Conservation (phyloP, 352 stramenopile species). For the Thalassiosira hispida region DNA sequence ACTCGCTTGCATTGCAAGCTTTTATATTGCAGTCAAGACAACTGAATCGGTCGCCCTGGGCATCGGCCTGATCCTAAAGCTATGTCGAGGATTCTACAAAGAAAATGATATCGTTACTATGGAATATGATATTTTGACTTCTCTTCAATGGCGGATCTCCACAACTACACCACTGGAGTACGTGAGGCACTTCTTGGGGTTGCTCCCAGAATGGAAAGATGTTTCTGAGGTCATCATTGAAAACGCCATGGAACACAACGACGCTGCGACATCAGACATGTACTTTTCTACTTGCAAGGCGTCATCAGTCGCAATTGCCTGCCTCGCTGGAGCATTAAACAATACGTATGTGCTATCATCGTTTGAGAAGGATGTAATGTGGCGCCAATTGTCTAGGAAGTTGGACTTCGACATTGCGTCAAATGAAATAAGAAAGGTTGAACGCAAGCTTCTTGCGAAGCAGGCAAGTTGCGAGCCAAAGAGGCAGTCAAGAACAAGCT, state of each 20-base stretch:
- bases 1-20: constrained; percentile 43
- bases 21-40: constrained; percentile 78
- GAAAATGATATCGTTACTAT: constrained; percentile 58
- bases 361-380: constrained; percentile 15
- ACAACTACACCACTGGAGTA: constrained; percentile 67
- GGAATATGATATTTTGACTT: constrained; percentile 64
- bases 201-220: constrained; percentile 38
- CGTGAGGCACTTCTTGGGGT: constrained; percentile 48
- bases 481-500: background rate
- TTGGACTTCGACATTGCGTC: constrained; percentile 30
- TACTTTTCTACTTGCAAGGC: constrained; percentile 31
- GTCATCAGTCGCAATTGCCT: constrained; percentile 39
- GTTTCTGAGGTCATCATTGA: constrained; percentile 20
- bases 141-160: constrained; percentile 73
- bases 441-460: constrained; percentile 20
- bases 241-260: constrained; percentile 30
- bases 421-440: constrained; percentile 33
- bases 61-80: constrained; percentile 57
- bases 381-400: constrained; percentile 13
- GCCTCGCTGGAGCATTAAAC: constrained; percentile 33
- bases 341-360: constrained; percentile 22
- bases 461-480: background rate
- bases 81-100: constrained; percentile 59
- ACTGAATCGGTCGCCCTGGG: constrained; percentile 56
- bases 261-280: constrained; percentile 31